These are phyloP conservation scores for Nannizziopsis arthrosporioides DNA, from an alignment of 2,329 filamentous ascomycete genomes.

Conservation along the genomic window DNA sequence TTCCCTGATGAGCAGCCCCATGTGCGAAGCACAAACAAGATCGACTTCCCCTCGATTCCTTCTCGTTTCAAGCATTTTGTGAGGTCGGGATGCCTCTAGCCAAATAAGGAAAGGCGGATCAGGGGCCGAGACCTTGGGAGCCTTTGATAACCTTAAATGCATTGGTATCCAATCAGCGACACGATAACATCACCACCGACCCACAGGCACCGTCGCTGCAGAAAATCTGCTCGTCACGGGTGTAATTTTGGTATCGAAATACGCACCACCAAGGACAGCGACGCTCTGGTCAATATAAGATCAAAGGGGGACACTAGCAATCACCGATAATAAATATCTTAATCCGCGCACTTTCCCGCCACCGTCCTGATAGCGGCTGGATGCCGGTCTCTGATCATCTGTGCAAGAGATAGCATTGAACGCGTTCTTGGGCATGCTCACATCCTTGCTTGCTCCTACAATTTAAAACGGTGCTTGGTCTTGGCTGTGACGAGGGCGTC, in stretches of 20 bases:
- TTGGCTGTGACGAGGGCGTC: slow-evolving; percentile 9
- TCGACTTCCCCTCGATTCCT: too few species aligned
- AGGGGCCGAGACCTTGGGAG: background rate
- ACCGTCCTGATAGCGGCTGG: too few species aligned
- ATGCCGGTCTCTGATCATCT: background rate
- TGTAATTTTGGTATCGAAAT: slow-evolving; percentile 3
- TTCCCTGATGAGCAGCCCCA: too few species aligned
- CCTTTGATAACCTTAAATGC: background rate
- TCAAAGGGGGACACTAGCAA: too few species aligned
- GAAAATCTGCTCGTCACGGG: slow-evolving; percentile 2
- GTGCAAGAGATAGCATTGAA: slow-evolving; percentile 1
- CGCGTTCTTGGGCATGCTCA: background rate
- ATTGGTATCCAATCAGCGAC: background rate
- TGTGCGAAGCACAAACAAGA: too few species aligned
- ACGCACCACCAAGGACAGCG: too few species aligned
- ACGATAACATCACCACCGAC: too few species aligned
- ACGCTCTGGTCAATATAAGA: too few species aligned
- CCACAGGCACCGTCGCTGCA: background rate
- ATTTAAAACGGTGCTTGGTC: background rate
- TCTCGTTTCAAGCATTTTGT: too few species aligned
- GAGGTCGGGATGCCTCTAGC: background rate
- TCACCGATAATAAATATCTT: too few species aligned
- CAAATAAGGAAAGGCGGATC: background rate
- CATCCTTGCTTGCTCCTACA: background rate
- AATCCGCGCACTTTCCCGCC: too few species aligned